Base-by-base conservation (phyloP, 352 stramenopile species). In the Pythium phragmitis region DNA sequence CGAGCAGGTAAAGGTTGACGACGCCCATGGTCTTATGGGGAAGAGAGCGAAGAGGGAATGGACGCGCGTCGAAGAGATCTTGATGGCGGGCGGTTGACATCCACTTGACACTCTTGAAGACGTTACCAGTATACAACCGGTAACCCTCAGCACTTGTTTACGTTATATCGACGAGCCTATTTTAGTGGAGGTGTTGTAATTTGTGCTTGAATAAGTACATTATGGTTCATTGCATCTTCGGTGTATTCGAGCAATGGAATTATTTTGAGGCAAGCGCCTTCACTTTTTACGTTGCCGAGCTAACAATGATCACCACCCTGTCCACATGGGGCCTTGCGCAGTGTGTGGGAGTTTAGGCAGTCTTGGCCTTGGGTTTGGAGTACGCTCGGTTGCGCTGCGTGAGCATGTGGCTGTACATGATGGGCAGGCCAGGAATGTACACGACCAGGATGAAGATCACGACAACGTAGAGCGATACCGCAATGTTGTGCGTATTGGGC, bases 391-490 rank as follows among this genome's bases (percentile, higher is more conserved):
- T 90, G 66, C 85, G 85, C 75, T 92, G 83, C 52, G 75, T 85
- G 60, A 92, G 76, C 85, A 94, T 94, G 82, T 94, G 83, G 57
- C 69, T 66, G 71, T 92, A 94, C 85, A 94, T 94, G 74, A 94
- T 69, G 4, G 80, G 81, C 8, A 92, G 78, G 7, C 85, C 85
- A 4, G 85, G 85, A 41, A 90, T 72, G 73, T 94, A 94, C 56
- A 87, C 61, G 57, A 89, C 49, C 17, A 94, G 73, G 65, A 81
- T 82, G 46, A 91, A 50, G 52, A 91, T 68, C 23, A 92, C 80
- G 55, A 92, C 30, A 48, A 83, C 58, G 72, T 91, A 90, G 39
- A 92, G 70, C 75, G 85, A 92, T 21, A 92, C 60, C 28, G 81
- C 69, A 57, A 92, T 52, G 69, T 92, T 94, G 77, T 90, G 80